Percentiles rank a stretch among this genome's conserved stretches.
Evolutionary conservation across 164 flowering plant genomes (phyloP).

Genomic region (Kingdonia uniflora): DNA sequence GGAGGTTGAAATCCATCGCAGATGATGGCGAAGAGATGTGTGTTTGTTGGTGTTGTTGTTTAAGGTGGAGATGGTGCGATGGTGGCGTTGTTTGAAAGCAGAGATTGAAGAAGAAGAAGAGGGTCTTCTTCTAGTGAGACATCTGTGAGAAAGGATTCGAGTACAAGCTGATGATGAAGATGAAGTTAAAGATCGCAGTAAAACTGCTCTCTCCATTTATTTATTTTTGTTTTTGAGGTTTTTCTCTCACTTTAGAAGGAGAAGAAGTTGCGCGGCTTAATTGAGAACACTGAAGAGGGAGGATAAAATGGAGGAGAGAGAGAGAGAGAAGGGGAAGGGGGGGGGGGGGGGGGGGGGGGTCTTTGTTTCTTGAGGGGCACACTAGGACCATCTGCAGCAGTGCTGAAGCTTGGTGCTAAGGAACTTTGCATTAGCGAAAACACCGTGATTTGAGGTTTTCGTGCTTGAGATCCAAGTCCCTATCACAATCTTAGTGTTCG

Average conservation of each 20-base stretch:
- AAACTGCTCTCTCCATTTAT: constrained; percentile 51
- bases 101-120: constrained; percentile 8
- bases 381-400: too few species aligned
- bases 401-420: too few species aligned
- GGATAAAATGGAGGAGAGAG: too few species aligned
- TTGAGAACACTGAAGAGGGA: background rate
- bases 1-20: constrained; percentile 19
- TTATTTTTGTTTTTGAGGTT: background rate
- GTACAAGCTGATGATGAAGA: constrained; percentile 4
- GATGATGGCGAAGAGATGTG: constrained; percentile 20
- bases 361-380: too few species aligned
- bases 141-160: constrained; percentile 7
- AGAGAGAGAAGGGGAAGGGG: too few species aligned
- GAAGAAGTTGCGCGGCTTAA: background rate
- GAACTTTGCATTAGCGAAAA: too few species aligned
- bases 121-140: constrained; percentile 3
- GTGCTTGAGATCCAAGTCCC: too few species aligned
- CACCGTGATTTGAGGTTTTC: too few species aligned
- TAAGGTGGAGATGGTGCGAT: constrained; percentile 4
- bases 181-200: constrained; percentile 43
- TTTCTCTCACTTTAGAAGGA: too few species aligned
- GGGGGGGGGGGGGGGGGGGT: too few species aligned
- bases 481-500: too few species aligned
- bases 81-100: constrained; percentile 12
- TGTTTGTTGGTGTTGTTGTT: constrained; percentile 8